These are phyloP conservation scores for Scalesia atractyloides DNA, from an alignment of 129 eudicot genomes.

Conservation along the genomic window DNA sequence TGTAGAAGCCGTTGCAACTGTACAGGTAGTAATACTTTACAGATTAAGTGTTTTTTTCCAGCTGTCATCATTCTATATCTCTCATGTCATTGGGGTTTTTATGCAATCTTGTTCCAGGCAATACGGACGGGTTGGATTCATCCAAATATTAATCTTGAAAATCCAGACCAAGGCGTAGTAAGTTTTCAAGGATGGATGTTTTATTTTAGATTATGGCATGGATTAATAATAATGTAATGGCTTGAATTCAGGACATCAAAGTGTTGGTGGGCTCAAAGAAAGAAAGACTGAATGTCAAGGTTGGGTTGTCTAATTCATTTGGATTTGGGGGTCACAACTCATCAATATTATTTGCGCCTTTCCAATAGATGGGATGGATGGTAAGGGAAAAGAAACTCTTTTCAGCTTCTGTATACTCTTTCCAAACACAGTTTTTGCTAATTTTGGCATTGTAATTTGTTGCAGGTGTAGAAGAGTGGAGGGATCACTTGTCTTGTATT, in stretches of 20 bases:
- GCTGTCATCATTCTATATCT: background rate
- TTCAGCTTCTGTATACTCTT: no score
- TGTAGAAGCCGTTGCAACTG: constrained; percentile 97
- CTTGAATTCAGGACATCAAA: constrained; percentile 49
- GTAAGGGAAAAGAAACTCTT: background rate
- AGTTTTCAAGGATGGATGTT: constrained; percentile 23
- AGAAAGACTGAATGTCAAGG: constrained; percentile 62
- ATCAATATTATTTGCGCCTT: constrained; percentile 15
- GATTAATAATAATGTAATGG: background rate
- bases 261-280: constrained; percentile 83
- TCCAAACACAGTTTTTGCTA: background rate
- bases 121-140: constrained; percentile 95
- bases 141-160: constrained; percentile 94
- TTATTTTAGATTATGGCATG: background rate
- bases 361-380: constrained; percentile 1
- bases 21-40: constrained; percentile 55
- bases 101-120: constrained; percentile 60
- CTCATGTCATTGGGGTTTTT: background rate
- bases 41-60: background rate
- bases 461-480: background rate
- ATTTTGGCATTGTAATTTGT: background rate
- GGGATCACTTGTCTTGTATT: constrained; percentile 5
- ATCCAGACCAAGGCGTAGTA: constrained; percentile 92
- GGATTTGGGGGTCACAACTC: constrained; percentile 76
- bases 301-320: constrained; percentile 85